Base-by-base conservation (phyloP, 176 grass and related monocot genomes). In the Oryza rufipogon region DNA sequence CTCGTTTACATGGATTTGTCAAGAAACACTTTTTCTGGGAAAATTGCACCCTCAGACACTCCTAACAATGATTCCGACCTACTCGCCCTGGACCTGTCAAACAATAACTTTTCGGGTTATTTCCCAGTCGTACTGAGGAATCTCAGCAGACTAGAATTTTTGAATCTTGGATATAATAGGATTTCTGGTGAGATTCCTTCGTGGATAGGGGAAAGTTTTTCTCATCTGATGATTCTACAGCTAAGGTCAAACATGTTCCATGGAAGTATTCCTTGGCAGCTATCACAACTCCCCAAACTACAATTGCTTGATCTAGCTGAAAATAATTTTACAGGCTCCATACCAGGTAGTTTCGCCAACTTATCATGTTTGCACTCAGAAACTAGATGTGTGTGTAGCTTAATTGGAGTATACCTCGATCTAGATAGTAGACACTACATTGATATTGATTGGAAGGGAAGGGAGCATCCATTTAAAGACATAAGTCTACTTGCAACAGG, bases 281-380 rank as follows among this genome's bases (percentile, higher is more conserved):
- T 89, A 10, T 89, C 67, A 22, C 30, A 23, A 32, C 87, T 88
- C 64, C 52, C 81, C 1, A 1, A 49, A 23, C 81, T 88, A n/a
- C 74, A 78, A 5, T 3, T 88, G 13, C 17, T 89, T 30, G 87
- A 89, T 72, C 54, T 85, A 6, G 81, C 81, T 80, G 56, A 67
- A 54, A 89, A 89, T 30, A 30, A 85, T 15, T 52, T 89, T 32
- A 79, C 41, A 34, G 81, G 81, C 23, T 3, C 23, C 2, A 60
- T 85, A 68, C 75, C 68, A 19, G 36, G 2, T 13, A 42, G 45
- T 67, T 54, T 84, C 0, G 0, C 2, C 19, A 83, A 26, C 26
- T 56, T 68, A 9, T 66, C 23, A 23, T 23, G 23, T 23, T 23
- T 23, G 23, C 23, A 23, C 23, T 23, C 23, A 23, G 23, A 23